phyloP scores from a whole-genome alignment of 1,139 yeast genomes.

The Saccharomyces pastorianus region DNA sequence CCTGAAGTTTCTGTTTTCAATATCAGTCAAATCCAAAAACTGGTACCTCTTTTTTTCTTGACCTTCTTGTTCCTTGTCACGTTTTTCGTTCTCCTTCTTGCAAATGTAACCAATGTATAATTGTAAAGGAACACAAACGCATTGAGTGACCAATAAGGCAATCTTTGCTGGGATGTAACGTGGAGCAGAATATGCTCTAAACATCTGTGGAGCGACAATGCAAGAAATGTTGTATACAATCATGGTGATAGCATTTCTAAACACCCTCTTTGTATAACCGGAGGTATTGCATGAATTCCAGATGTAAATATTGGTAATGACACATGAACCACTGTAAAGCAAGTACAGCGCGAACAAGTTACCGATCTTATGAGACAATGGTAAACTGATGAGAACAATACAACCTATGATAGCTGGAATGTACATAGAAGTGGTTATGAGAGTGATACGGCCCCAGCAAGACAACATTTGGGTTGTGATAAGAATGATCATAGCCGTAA shows the following conservation, averaged over 20 bases:
- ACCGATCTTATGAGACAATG: conserved; percentile 31
- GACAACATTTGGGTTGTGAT: conserved; percentile 30
- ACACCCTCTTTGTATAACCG: conserved; percentile 61
- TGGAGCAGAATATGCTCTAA: conserved; percentile 47
- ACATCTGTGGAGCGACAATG: conserved; percentile 64
- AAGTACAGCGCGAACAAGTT: conserved; percentile 33
- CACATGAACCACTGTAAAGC: conserved; percentile 37
- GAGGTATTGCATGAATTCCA: conserved; percentile 46
- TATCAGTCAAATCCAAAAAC: conserved; percentile 60
- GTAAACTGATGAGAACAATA: conserved; percentile 40
- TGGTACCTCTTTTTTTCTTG: conserved; percentile 33
- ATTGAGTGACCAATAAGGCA: conserved; percentile 39
- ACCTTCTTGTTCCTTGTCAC: conserved; percentile 34
- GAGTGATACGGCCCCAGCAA: conserved; percentile 25
- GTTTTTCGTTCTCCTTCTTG: conserved; percentile 36
- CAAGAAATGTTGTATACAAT: conserved; percentile 64
- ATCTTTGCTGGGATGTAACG: conserved; percentile 43
- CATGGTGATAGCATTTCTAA: conserved; percentile 51
- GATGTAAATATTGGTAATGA: conserved; percentile 33
- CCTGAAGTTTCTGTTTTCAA: conserved; percentile 56
- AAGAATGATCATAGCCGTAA: conserved; percentile 32
- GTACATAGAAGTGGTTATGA: conserved; percentile 28
- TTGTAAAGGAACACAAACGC: conserved; percentile 34
- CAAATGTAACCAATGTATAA: conserved; percentile 34
- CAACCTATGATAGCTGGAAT: conserved; percentile 36